A percentile compares a stretch with the other conserved stretches of the same genome.
phyloP scores from a whole-genome alignment of 1,284 basidiomycete genomes.

The Golubevia pallescens region DNA sequence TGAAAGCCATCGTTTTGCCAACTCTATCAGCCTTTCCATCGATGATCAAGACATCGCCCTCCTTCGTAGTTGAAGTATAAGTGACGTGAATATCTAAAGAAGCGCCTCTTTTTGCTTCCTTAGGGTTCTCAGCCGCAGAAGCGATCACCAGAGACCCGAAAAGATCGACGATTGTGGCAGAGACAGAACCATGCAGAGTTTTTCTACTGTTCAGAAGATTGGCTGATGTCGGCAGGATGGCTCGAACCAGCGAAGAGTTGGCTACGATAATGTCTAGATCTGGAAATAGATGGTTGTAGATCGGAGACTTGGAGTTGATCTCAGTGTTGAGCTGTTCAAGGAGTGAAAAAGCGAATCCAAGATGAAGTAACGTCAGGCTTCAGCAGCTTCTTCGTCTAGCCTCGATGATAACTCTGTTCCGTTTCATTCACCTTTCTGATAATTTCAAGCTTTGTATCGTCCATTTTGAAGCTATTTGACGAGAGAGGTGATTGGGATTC shows the following conservation, averaged over 20 bases:
- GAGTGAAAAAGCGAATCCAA: too few relatives aligned
- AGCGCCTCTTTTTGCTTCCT: slow-evolving; percentile 22
- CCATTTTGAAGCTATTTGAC: neutral
- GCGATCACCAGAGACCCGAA: slow-evolving; percentile 39
- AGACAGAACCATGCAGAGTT: slow-evolving; percentile 39
- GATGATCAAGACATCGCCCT: slow-evolving; percentile 34
- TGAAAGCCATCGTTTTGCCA: slow-evolving; percentile 33
- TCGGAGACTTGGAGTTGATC: neutral
- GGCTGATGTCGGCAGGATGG: slow-evolving; percentile 22
- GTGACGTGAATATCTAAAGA: slow-evolving; percentile 37
- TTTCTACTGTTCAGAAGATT: slow-evolving; percentile 33
- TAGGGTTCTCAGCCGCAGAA: slow-evolving; percentile 20
- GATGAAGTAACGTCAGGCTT: too few relatives aligned
- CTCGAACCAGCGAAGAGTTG: slow-evolving; percentile 20
- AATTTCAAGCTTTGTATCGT: neutral
- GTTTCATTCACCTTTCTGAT: neutral
- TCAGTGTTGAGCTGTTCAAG: too few relatives aligned
- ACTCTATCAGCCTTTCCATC: slow-evolving; percentile 28
- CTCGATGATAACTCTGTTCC: too few relatives aligned
- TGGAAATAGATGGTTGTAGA: neutral
- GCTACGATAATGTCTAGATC: slow-evolving; percentile 19
- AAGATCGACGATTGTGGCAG: slow-evolving; percentile 42
- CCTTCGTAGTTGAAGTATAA: slow-evolving; percentile 30
- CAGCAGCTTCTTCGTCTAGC: too few relatives aligned
- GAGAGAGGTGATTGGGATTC: too few relatives aligned